Percentiles rank a stretch among this genome's conserved stretches.
Evolutionary conservation across 306 rosid genomes (phyloP).

Genomic region (Lathyrus aphaca): DNA sequence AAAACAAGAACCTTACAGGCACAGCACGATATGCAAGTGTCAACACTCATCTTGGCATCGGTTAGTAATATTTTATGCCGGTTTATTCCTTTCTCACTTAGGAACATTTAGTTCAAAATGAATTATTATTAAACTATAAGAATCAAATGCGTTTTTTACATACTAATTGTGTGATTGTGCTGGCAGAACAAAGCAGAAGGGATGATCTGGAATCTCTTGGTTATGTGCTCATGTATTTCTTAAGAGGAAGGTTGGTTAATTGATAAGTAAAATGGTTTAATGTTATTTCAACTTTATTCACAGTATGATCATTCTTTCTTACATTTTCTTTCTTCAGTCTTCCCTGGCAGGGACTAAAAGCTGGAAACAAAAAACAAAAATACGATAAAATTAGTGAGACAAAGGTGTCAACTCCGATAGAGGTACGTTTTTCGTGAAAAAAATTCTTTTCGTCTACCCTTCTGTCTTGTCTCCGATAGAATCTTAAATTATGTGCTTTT

Average conservation of each 20-base stretch:
- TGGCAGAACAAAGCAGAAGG: constrained; percentile 99
- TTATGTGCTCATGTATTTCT: constrained; percentile 95
- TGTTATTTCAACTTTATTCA: constrained; percentile 38
- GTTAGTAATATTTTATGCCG: constrained; percentile 56
- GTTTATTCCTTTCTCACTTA: constrained; percentile 24
- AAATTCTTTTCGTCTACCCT: constrained; percentile 9
- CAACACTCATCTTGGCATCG: constrained; percentile 98
- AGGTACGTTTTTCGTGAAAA: constrained; percentile 59
- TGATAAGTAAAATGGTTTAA: background rate
- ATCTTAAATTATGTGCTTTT: constrained; percentile 38
- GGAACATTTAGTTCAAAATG: constrained; percentile 22
- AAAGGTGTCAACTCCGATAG: constrained; percentile 85
- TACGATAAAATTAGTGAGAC: constrained; percentile 97
- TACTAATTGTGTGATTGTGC: constrained; percentile 41
- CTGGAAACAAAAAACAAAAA: constrained; percentile 97
- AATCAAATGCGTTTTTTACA: constrained; percentile 8
- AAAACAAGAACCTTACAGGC: constrained; percentile 98
- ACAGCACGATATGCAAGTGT: constrained; percentile 99
- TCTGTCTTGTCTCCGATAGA: constrained; percentile 12
- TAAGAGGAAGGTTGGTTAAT: constrained; percentile 88
- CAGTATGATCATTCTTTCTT: constrained; percentile 27
- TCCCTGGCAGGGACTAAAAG: constrained; percentile 99
- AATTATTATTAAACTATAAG: constrained; percentile 11
- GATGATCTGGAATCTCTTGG: constrained; percentile 99
- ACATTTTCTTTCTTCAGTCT: constrained; percentile 64